Evolutionary conservation across 2,329 filamentous ascomycete genomes (phyloP).

Genomic region (Alternaria gaisen): DNA sequence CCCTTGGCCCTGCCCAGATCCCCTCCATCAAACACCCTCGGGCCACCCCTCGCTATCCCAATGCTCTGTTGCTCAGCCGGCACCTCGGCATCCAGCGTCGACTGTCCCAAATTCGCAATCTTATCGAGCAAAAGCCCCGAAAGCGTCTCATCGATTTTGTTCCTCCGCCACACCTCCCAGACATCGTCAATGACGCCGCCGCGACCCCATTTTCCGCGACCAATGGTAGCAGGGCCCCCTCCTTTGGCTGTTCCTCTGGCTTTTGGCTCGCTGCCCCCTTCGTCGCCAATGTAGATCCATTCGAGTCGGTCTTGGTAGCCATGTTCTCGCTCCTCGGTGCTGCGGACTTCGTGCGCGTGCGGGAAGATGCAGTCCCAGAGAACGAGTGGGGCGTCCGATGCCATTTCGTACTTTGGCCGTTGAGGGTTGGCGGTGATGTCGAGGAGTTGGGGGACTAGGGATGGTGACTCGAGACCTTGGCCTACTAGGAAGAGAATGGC

Average conservation of each 20-base stretch:
- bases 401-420: slow-evolving; percentile 90
- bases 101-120: slow-evolving; percentile 55
- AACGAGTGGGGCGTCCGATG: slow-evolving; percentile 86
- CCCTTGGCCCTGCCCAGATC: slow-evolving; percentile 64
- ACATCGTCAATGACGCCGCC: slow-evolving; percentile 61
- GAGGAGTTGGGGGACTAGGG: slow-evolving; percentile 76
- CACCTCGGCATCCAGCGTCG: slow-evolving; percentile 31
- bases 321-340: slow-evolving; percentile 48
- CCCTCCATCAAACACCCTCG: slow-evolving; percentile 67
- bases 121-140: slow-evolving; percentile 76
- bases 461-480: slow-evolving; percentile 82
- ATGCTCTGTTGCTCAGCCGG: slow-evolving; percentile 18
- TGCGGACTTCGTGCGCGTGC: slow-evolving; percentile 49
- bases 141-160: slow-evolving; percentile 90
- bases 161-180: slow-evolving; percentile 83
- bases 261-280: slow-evolving; percentile 60
- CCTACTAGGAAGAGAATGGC: slow-evolving; percentile 90
- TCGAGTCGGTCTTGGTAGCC: slow-evolving; percentile 68
- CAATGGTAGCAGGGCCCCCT: slow-evolving; percentile 22
- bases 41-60: slow-evolving; percentile 48
- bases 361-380: slow-evolving; percentile 97
- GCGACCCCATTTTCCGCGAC: slow-evolving; percentile 46
- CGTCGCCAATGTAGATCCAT: slow-evolving; percentile 83
- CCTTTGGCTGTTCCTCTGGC: slow-evolving; percentile 26
- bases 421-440: slow-evolving; percentile 75